Base-by-base conservation (phyloP, 352 stramenopile species). In the Phytopythium ostracodes region DNA sequence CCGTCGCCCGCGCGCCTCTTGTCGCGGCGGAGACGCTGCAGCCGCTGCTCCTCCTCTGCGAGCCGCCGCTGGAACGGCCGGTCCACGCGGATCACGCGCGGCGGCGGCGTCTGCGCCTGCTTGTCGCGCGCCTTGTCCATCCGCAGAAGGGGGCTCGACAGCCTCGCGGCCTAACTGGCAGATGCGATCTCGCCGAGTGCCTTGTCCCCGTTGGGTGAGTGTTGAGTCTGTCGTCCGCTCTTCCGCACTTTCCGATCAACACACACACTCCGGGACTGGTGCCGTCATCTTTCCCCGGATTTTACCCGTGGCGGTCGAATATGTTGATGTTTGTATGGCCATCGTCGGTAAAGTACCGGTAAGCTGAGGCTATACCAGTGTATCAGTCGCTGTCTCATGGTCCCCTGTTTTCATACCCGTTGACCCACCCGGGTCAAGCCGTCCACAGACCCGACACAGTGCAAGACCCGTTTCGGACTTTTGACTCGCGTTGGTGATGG, bases 21-120 rank as follows among this genome's bases (percentile, higher is more conserved):
- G 31, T 44, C 54, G 22, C 25, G 24, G 24, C 38, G 43, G 6
- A 29, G 43, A n/a, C 29, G 50, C 50, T 44, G 51, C 18, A 57
- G 51, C 25, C 31, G 29, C 14, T 29, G 53, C 53, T 59, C 53
- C 53, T 47, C 53, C 29, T 43, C 53, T 10, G 36, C 53, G 33
- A 59, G 33, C 33, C 36, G 53, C 35, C 53, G 53, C 33, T 35
- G 35, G 53, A 59, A 59, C 53, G 53, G 79, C 11, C 79, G 70
- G 57, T 88, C 72, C 53, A 88, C 62, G 20, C 53, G 33, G 60
- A 88, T 88, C 46, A 75, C 56, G 43, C 78, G 76, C 58, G 79
- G 49, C 24, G 49, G 62, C 46, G 64, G 54, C 47, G 12, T 60
- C 64, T 22, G n/a, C 25, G 60, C 62, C 64, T 22, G 33, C 46